Percentiles rank a stretch among this genome's conserved stretches.
phyloP scores from a whole-genome alignment of 257 asterid species.

The Cynanchum wilfordii region DNA sequence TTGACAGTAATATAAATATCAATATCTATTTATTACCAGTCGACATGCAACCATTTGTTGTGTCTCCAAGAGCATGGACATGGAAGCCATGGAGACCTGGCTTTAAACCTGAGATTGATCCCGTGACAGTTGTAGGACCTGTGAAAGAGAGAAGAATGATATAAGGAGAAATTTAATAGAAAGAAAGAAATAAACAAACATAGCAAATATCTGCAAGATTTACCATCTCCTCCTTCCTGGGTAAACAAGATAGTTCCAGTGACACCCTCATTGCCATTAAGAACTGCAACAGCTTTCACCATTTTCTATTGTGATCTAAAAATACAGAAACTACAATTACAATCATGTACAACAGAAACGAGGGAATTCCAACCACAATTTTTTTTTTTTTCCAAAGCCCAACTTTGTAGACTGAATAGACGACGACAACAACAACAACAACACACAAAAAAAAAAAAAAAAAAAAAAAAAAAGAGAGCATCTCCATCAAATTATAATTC shows the following conservation, averaged over 20 bases:
- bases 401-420: background rate
- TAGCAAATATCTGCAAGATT: background rate
- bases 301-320: constrained; percentile 62
- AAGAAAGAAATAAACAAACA: background rate
- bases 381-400: background rate
- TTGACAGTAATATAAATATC: background rate
- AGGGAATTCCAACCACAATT: background rate
- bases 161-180: background rate
- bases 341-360: background rate
- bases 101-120: constrained; percentile 69
- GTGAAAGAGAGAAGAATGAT: background rate
- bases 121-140: constrained; percentile 81
- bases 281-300: constrained; percentile 96
- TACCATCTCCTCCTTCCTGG: constrained; percentile 94
- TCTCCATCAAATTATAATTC: background rate
- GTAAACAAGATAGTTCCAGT: constrained; percentile 59
- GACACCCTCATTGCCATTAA: constrained; percentile 79
- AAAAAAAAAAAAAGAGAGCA: background rate
- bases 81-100: constrained; percentile 97
- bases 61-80: constrained; percentile 98
- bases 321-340: background rate
- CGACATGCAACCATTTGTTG: constrained; percentile 96
- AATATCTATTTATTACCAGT: constrained; percentile 50
- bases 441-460: no score
- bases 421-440: no score